Base-by-base conservation (phyloP, 495 filamentous ascomycete genomes). In the Niebla homalea region DNA sequence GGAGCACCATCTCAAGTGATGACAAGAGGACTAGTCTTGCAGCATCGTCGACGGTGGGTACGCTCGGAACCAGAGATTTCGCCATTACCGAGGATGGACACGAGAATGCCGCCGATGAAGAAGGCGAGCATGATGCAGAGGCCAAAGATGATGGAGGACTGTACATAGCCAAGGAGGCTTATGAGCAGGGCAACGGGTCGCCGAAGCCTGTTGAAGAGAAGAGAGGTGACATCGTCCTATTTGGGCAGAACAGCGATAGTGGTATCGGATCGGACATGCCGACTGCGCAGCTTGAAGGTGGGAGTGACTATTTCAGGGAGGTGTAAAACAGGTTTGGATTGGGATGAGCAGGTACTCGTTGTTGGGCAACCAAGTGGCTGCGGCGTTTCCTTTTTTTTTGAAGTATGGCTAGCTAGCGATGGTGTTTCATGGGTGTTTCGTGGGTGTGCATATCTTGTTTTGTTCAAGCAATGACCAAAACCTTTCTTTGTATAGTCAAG, bases 1-100 rank as follows among this genome's bases (percentile, higher is more conserved):
- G 71, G 25, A 73, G 71, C 21, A 69, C 70, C 35, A 62, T 72
- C 44, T 74, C 74, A 12, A 64, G 61, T 19, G 67, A 63, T 55
- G 65, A 69, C 23, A 70, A 69, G 48, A 67, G 73, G 25, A 70
- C 68, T 5, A 80, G 75, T 40, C 70, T 72, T 47, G 69, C 70
- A 39, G 71, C 71, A 43, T 32, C 29, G 10, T 67, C 69, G 4
- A 64, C 60, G 14, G 64, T 61, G 16, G 68, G 60, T 0, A 61
- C 61, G 2, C 48, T 67, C 11, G 61, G 60, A 4, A 64, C 56
- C 2, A 57, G 38, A 32, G 57, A 65, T 20, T 32, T 46, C 21
- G 44, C 50, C 7, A 21, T 49, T 25, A 58, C 63, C 39, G 59
- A 62, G 42, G 64, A 69, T 21, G 55, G 55, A 23, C 48, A 39